Evolutionary conservation across 345 rosid species (phyloP).

Genomic region (Ricinus communis): DNA sequence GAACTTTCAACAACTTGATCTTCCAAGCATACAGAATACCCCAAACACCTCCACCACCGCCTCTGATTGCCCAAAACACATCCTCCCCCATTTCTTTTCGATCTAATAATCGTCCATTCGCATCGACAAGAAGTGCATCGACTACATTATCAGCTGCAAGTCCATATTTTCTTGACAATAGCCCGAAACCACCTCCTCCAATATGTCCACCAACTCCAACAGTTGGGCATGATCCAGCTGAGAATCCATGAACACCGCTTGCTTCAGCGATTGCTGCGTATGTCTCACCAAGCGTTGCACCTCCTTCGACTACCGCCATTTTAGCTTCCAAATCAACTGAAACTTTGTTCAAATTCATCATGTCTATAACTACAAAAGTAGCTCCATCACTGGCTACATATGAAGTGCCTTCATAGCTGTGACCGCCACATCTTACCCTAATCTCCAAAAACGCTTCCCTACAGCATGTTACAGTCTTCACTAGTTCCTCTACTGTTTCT

Average conservation of each 20-base stretch:
- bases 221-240: slow-evolving; percentile 34
- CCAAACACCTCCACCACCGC: slow-evolving; percentile 31
- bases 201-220: slow-evolving; percentile 36
- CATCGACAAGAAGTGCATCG: slow-evolving; percentile 28
- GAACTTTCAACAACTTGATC: slow-evolving; percentile 24
- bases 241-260: slow-evolving; percentile 22
- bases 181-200: slow-evolving; percentile 28
- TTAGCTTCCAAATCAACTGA: slow-evolving; percentile 14
- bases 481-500: slow-evolving; percentile 7
- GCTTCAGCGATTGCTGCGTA: slow-evolving; percentile 23
- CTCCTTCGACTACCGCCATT: slow-evolving; percentile 26
- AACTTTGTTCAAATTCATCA: slow-evolving; percentile 28
- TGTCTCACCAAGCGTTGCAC: slow-evolving; percentile 33
- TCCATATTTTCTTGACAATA: slow-evolving; percentile 29
- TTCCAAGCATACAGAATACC: slow-evolving; percentile 32
- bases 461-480: slow-evolving; percentile 15
- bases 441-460: slow-evolving; percentile 12
- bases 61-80: slow-evolving; percentile 36
- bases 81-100: slow-evolving; percentile 30
- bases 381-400: background rate
- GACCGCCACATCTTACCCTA: slow-evolving; percentile 30
- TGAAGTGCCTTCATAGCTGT: slow-evolving; percentile 34
- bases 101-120: slow-evolving; percentile 19
- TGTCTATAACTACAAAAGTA: slow-evolving; percentile 22
- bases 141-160: slow-evolving; percentile 30